Conservation (phyloP, 2,329 filamentous ascomycete genomes). For the Paecilomyces dactylethromorphus region DNA sequence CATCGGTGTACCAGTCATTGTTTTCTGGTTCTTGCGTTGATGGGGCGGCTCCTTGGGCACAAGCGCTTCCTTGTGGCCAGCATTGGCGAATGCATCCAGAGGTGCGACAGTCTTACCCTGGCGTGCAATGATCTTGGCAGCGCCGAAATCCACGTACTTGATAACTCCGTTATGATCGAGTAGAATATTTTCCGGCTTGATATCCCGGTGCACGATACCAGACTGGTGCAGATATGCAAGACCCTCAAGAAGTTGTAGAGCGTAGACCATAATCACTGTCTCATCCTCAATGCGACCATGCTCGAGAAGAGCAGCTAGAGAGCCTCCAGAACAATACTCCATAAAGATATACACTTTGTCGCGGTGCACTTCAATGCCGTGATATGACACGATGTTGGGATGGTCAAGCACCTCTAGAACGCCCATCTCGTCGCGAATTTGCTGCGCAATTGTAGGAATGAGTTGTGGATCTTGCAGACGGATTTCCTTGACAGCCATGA, state of each 20-base stretch:
- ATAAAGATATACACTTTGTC: conserved; percentile 99
- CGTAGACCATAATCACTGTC: conserved; percentile 94
- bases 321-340: conserved; percentile 97
- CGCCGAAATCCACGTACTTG: conserved; percentile 98
- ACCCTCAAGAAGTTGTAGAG: conserved; percentile 86
- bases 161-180: conserved; percentile 97
- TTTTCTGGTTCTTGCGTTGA: conserved; percentile 60
- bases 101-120: conserved; percentile 80
- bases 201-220: conserved; percentile 89
- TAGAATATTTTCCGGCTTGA: conserved; percentile 96
- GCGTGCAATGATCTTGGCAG: conserved; percentile 91
- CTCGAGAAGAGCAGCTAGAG: conserved; percentile 79
- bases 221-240: conserved; percentile 89
- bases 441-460: conserved; percentile 86
- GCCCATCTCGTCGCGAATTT: conserved; percentile 95
- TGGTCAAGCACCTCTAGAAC: conserved; percentile 93
- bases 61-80: conserved; percentile 33
- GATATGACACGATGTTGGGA: conserved; percentile 95
- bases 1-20: conserved; percentile 98
- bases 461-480: conserved; percentile 92
- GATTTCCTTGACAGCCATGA: conserved; percentile 99
- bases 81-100: conserved; percentile 48
- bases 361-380: conserved; percentile 94
- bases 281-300: conserved; percentile 97
- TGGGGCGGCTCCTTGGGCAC: conserved; percentile 23